Percentiles rank a stretch among this genome's conserved stretches.
Conservation (phyloP, 2,329 filamentous ascomycete genomes). For the Phaeosphaeria sp. region DNA sequence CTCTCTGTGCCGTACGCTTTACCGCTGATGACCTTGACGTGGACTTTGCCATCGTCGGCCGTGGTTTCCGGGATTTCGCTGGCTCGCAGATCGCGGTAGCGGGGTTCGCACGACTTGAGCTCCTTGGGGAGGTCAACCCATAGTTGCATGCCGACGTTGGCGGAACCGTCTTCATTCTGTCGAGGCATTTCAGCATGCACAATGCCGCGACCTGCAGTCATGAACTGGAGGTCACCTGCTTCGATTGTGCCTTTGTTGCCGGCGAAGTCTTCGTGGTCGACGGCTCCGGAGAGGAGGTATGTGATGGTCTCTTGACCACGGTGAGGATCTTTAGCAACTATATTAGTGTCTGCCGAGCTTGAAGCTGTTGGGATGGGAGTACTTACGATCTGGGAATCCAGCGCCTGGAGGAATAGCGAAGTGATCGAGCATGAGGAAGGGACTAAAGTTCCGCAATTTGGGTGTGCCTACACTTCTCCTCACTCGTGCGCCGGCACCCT, state of each 20-base stretch:
- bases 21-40: conserved; percentile 89
- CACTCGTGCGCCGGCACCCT: conserved; percentile 87
- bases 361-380: not conserved
- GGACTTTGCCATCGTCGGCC: conserved; percentile 74
- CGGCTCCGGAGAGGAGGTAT: conserved; percentile 82
- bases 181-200: conserved; percentile 96
- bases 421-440: conserved; percentile 94
- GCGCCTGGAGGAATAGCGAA: conserved; percentile 81
- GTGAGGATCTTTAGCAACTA: conserved; percentile 61
- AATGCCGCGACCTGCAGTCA: conserved; percentile 92
- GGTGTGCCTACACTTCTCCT: conserved; percentile 86
- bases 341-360: not conserved
- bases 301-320: conserved; percentile 90
- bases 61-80: conserved; percentile 79
- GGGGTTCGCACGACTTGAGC: conserved; percentile 87
- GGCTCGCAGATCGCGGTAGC: conserved; percentile 85
- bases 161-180: conserved; percentile 74
- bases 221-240: conserved; percentile 93
- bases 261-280: conserved; percentile 92
- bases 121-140: conserved; percentile 90
- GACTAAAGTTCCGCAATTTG: conserved; percentile 82
- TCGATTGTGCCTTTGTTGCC: conserved; percentile 84
- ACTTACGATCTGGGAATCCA: conserved; percentile 78
- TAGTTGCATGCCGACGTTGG: conserved; percentile 88
- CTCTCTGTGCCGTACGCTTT: conserved; percentile 83